phyloP scores from a whole-genome alignment of 495 filamentous ascomycete genomes.

The Peziza echinospora region DNA sequence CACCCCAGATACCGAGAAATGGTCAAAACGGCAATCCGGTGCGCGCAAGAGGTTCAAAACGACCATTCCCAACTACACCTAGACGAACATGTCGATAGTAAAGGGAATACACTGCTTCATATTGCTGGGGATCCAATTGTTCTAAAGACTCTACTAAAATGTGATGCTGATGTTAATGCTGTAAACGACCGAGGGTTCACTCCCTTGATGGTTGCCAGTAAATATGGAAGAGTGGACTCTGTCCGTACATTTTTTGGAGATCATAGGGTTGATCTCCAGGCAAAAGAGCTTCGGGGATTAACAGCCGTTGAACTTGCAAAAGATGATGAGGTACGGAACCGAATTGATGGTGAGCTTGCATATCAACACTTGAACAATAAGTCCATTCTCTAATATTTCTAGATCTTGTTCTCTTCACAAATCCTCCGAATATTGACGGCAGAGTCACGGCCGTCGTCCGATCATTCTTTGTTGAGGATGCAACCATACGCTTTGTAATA shows the following conservation, averaged over 20 bases:
- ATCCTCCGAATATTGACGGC: slow-evolving; percentile 45
- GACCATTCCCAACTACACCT: slow-evolving; percentile 65
- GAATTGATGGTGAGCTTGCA: slow-evolving; percentile 53
- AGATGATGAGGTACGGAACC: slow-evolving; percentile 90
- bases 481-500: slow-evolving; percentile 72
- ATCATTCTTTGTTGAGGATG: slow-evolving; percentile 97
- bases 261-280: slow-evolving; percentile 59
- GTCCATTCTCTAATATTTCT: too few relatives aligned
- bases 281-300: slow-evolving; percentile 70
- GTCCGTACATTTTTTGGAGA: slow-evolving; percentile 76
- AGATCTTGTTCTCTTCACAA: slow-evolving; percentile 68
- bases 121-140: slow-evolving; percentile 72
- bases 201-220: slow-evolving; percentile 95
- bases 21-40: slow-evolving; percentile 57
- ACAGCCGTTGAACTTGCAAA: slow-evolving; percentile 95
- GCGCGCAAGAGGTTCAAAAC: slow-evolving; percentile 49
- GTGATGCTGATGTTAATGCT: slow-evolving; percentile 87
- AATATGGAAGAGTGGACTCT: slow-evolving; percentile 86
- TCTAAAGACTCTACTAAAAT: slow-evolving; percentile 48
- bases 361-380: too few relatives aligned
- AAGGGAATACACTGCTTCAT: slow-evolving; percentile 85
- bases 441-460: slow-evolving; percentile 82
- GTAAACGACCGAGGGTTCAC: slow-evolving; percentile 92
- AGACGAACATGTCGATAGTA: slow-evolving; percentile 78
- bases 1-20: slow-evolving; percentile 67